phyloP scores from a whole-genome alignment of 2,329 filamentous ascomycete genomes.

The Torrubiellomyces zombiae region DNA sequence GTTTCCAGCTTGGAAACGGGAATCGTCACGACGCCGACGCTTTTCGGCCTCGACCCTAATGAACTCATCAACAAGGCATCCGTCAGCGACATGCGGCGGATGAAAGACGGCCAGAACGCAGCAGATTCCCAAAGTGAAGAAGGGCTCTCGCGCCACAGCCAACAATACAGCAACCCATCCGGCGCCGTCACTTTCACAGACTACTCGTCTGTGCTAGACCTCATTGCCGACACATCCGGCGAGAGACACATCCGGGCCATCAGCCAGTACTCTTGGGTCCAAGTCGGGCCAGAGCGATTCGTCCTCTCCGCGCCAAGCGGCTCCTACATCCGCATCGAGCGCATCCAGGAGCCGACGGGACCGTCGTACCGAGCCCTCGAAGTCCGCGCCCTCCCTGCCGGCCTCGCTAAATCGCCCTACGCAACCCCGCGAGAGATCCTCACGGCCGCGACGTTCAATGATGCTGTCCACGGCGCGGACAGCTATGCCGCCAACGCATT shows the following conservation, averaged over 20 bases:
- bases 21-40: constrained; percentile 75
- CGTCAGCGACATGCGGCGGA: constrained; percentile 40
- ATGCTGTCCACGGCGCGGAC: constrained; percentile 73
- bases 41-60: constrained; percentile 80
- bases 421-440: constrained; percentile 54
- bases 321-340: constrained; percentile 40
- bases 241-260: constrained; percentile 65
- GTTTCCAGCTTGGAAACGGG: constrained; percentile 72
- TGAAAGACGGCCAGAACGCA: constrained; percentile 30
- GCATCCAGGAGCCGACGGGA: constrained; percentile 10
- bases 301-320: constrained; percentile 51
- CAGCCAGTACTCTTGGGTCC: constrained; percentile 70
- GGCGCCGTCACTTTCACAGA: constrained; percentile 62
- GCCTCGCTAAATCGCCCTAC: constrained; percentile 38
- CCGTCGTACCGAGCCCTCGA: constrained; percentile 27
- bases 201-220: constrained; percentile 81
- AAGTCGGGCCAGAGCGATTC: constrained; percentile 52
- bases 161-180: constrained; percentile 3
- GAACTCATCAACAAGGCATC: constrained; percentile 56
- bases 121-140: no score
- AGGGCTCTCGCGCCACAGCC: no score
- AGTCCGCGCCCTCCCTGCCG: constrained; percentile 27
- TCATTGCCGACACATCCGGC: constrained; percentile 65
- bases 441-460: constrained; percentile 45
- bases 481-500: constrained; percentile 57